Percentiles rank a stretch among this genome's conserved stretches.
phyloP scores from a whole-genome alignment of 2,329 filamentous ascomycete species.

The Diaporthe helianthi region DNA sequence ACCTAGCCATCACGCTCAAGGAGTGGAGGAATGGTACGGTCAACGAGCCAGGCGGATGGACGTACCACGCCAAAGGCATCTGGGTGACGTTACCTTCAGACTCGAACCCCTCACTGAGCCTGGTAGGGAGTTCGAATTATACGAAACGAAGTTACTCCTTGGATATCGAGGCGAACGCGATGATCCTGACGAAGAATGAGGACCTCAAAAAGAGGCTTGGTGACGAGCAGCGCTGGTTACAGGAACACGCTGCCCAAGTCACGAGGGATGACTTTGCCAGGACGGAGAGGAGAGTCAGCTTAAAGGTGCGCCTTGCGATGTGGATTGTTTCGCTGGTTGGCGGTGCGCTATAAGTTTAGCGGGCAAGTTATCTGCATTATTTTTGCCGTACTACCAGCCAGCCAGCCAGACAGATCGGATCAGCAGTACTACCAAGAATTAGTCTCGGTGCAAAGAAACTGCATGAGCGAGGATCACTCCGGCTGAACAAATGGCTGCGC shows the following conservation, averaged over 20 bases:
- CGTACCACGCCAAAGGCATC: conserved; percentile 95
- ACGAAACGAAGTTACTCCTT: conserved; percentile 92
- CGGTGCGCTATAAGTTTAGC: conserved; percentile 72
- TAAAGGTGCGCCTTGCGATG: conserved; percentile 89
- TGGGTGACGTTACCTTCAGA: conserved; percentile 81
- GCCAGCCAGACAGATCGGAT: too few relatives aligned
- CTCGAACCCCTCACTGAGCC: conserved; percentile 73
- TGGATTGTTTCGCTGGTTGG: conserved; percentile 89
- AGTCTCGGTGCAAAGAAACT: too few relatives aligned
- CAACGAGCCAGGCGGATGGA: conserved; percentile 85
- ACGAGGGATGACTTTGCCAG: conserved; percentile 80
- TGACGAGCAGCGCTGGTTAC: conserved; percentile 81
- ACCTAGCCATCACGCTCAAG: conserved; percentile 72
- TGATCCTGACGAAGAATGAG: conserved; percentile 82
- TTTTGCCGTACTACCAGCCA: not conserved
- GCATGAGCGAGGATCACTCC: not conserved
- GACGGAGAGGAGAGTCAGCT: conserved; percentile 81
- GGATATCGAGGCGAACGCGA: conserved; percentile 86
- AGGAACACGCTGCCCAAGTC: conserved; percentile 73
- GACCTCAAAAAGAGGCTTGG: conserved; percentile 75
- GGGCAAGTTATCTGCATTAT: not conserved
- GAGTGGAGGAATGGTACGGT: conserved; percentile 90
- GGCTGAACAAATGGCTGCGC: not conserved
- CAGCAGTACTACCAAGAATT: not conserved
- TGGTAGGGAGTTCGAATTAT: conserved; percentile 94